These are phyloP conservation scores for Salix udensis DNA, from an alignment of 345 rosid species.

Conservation along the genomic window DNA sequence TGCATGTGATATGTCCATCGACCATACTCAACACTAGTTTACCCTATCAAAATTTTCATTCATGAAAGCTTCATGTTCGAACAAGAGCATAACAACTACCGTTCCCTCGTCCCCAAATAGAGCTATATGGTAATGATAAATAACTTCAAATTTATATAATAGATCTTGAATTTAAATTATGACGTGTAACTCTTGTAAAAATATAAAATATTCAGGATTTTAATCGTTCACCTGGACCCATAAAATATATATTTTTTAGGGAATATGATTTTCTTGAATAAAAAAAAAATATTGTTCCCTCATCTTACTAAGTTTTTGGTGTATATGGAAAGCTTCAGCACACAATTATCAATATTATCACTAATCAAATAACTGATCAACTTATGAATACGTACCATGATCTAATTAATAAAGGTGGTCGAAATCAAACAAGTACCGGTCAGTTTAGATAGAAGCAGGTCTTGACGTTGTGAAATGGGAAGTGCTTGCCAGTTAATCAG, in stretches of 20 bases:
- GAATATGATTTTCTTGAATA: too few species aligned
- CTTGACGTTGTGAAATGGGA: not conserved
- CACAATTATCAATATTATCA: not conserved
- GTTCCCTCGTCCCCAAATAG: not conserved
- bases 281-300: not conserved
- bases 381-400: not conserved
- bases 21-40: not conserved
- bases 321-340: not conserved
- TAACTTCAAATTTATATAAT: fast-evolving
- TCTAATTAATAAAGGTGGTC: not conserved
- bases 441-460: not conserved
- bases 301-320: not conserved
- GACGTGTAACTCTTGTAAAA: fast-evolving
- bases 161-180: fast-evolving
- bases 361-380: not conserved
- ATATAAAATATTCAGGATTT: fast-evolving
- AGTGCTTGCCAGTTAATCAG: not conserved
- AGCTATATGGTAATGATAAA: too few species aligned
- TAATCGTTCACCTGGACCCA: fast-evolving
- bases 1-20: not conserved
- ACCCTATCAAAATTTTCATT: not conserved
- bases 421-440: not conserved
- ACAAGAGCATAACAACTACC: not conserved
- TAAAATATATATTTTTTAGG: too few species aligned
- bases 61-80: not conserved